A percentile compares a stretch with the other conserved stretches of the same genome.
phyloP scores from a whole-genome alignment of 2,329 filamentous ascomycete genomes.

The Aureobasidium pullulans region DNA sequence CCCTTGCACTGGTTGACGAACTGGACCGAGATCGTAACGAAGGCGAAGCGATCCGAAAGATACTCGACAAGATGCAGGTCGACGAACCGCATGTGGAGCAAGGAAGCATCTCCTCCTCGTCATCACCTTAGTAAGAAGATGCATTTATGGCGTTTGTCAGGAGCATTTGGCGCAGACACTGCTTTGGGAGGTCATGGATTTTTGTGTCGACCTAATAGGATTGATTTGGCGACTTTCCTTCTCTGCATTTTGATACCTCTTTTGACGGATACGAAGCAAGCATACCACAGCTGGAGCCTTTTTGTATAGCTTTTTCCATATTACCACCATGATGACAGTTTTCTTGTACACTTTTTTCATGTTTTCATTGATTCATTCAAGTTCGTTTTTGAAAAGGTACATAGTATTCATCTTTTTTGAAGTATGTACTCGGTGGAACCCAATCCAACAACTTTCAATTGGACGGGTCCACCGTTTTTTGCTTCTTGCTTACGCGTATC shows the following conservation, averaged over 20 bases:
- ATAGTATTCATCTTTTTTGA: not conserved
- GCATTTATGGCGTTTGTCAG: not conserved
- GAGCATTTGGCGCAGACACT: not conserved
- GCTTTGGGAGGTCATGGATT: not conserved
- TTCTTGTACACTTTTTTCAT: not conserved
- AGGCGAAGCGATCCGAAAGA: constrained; percentile 32
- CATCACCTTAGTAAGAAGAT: constrained; percentile 2
- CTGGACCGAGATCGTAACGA: constrained; percentile 31
- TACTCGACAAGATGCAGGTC: constrained; percentile 34
- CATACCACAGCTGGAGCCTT: not conserved
- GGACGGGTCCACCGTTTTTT: no score
- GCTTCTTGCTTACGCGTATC: not conserved
- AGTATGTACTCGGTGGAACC: constrained; percentile 1
- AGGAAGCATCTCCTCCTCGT: not conserved
- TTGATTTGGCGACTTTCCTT: not conserved
- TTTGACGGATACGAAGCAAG: not conserved
- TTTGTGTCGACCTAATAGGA: not conserved
- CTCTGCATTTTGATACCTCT: constrained; percentile 6
- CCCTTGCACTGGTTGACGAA: constrained; percentile 35
- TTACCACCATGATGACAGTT: no score
- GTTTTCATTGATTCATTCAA: not conserved
- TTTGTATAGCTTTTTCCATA: not conserved
- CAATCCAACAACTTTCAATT: not conserved
- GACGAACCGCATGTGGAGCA: constrained; percentile 19
- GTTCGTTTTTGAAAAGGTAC: not conserved